These are phyloP conservation scores for Omphalea diandra DNA, from an alignment of 441 rosid genomes.

Conservation along the genomic window DNA sequence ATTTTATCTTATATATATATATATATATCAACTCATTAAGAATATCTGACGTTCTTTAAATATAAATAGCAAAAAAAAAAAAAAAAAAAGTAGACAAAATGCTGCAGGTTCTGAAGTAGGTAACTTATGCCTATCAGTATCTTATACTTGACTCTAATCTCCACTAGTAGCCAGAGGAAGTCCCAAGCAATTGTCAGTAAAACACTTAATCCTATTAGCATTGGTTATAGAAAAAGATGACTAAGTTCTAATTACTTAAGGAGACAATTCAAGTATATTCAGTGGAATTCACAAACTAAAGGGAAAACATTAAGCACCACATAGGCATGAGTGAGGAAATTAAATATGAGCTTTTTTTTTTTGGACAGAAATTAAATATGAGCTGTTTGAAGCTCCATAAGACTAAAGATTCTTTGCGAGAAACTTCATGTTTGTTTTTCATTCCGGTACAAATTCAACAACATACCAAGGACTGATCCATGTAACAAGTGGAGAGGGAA, in stretches of 20 bases:
- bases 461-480: slow-evolving; percentile 7
- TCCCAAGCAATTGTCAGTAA: neutral
- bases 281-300: too few relatives aligned
- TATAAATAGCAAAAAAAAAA: neutral
- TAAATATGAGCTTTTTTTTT: too few relatives aligned
- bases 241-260: neutral
- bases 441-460: slow-evolving; percentile 24
- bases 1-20: neutral
- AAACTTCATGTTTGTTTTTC: slow-evolving; percentile 17
- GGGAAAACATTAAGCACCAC: too few relatives aligned
- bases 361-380: too few relatives aligned
- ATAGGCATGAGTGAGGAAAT: too few relatives aligned
- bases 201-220: neutral
- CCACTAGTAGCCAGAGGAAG: neutral
- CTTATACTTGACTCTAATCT: slow-evolving; percentile 3
- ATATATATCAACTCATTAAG: neutral
- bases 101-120: neutral
- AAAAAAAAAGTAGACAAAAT: neutral
- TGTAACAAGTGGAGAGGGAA: slow-evolving; percentile 12
- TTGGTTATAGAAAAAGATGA: neutral
- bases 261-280: neutral
- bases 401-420: neutral
- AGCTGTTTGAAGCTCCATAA: neutral
- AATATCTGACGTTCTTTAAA: neutral
- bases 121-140: neutral